Evolutionary conservation across 768 basidiomycete species (phyloP).

Genomic region (Calocera cornea): DNA sequence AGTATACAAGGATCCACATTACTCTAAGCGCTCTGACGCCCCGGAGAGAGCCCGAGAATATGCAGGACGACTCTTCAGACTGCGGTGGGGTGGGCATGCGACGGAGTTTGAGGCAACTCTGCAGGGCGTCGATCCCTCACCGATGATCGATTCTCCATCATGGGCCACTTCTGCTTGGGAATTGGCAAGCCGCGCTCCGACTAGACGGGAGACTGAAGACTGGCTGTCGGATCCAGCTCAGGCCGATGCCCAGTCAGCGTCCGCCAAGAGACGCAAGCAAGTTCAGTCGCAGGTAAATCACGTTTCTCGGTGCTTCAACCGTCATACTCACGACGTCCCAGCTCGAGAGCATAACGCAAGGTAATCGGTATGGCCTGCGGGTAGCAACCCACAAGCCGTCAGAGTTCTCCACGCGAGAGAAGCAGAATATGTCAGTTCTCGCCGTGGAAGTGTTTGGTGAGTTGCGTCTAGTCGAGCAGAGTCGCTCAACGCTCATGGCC

Average conservation of each 20-base stretch:
- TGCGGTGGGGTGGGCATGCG: slow-evolving; percentile 72
- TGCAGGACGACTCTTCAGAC: slow-evolving; percentile 59
- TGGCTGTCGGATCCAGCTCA: not conserved
- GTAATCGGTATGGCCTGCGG: slow-evolving; percentile 53
- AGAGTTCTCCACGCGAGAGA: slow-evolving; percentile 37
- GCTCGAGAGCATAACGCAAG: slow-evolving; percentile 67
- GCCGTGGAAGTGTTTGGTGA: slow-evolving; percentile 77
- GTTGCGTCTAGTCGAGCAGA: slow-evolving; percentile 15
- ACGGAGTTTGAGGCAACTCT: not conserved
- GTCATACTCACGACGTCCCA: slow-evolving; percentile 18
- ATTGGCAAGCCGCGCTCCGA: slow-evolving; percentile 11
- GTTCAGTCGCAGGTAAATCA: slow-evolving; percentile 19
- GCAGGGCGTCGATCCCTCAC: not conserved
- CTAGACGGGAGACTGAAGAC: not conserved
- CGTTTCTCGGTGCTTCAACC: not conserved
- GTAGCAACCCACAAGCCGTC: slow-evolving; percentile 37
- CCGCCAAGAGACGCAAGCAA: slow-evolving; percentile 5
- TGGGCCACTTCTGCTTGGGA: slow-evolving; percentile 9
- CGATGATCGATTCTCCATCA: slow-evolving; percentile 19
- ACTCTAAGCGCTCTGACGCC: slow-evolving; percentile 56
- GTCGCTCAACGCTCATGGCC: not conserved
- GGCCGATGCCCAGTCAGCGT: not conserved
- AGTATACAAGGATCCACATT: slow-evolving; percentile 67
- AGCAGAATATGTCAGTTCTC: slow-evolving; percentile 62
- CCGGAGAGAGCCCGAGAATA: slow-evolving; percentile 59